A percentile compares a stretch with the other conserved stretches of the same genome.
These are phyloP conservation scores for Zymoseptoria ardabiliae DNA, from an alignment of 2,329 filamentous ascomycete genomes.

Conservation along the genomic window DNA sequence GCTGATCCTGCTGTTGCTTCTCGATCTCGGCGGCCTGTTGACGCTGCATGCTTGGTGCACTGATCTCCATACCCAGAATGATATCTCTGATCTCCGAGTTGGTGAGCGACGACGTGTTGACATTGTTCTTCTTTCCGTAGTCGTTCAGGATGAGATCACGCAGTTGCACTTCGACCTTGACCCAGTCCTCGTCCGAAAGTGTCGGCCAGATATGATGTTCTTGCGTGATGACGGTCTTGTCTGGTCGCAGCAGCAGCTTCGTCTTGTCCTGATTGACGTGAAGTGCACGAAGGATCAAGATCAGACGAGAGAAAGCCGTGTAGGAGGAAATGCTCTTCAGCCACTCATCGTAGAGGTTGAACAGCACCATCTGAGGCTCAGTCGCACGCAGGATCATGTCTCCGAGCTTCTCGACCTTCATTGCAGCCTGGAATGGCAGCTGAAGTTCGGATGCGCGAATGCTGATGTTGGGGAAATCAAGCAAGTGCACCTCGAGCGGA, in stretches of 20 bases:
- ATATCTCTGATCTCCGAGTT: slow-evolving; percentile 97
- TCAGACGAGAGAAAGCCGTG: slow-evolving; percentile 91
- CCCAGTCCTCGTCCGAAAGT: slow-evolving; percentile 92
- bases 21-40: slow-evolving; percentile 98
- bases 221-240: slow-evolving; percentile 97
- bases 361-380: slow-evolving; percentile 99
- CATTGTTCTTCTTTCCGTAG: slow-evolving; percentile 99
- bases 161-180: slow-evolving; percentile 96
- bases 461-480: slow-evolving; percentile 98
- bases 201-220: slow-evolving; percentile 99
- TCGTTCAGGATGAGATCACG: slow-evolving; percentile 95
- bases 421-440: slow-evolving; percentile 96
- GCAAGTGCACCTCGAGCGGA: slow-evolving; percentile 90
- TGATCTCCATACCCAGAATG: slow-evolving; percentile 99
- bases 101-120: slow-evolving; percentile 94
- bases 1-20: slow-evolving; percentile 95
- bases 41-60: slow-evolving; percentile 92
- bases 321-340: slow-evolving; percentile 97
- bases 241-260: slow-evolving; percentile 85
- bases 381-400: slow-evolving; percentile 98
- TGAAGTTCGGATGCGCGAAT: slow-evolving; percentile 96
- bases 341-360: slow-evolving; percentile 99
- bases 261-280: slow-evolving; percentile 99
- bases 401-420: slow-evolving; percentile 98
- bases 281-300: slow-evolving; percentile 85